Evolutionary conservation across 208 protist species (phyloP).

Genomic region (Acanthamoeba culbertsoni): DNA sequence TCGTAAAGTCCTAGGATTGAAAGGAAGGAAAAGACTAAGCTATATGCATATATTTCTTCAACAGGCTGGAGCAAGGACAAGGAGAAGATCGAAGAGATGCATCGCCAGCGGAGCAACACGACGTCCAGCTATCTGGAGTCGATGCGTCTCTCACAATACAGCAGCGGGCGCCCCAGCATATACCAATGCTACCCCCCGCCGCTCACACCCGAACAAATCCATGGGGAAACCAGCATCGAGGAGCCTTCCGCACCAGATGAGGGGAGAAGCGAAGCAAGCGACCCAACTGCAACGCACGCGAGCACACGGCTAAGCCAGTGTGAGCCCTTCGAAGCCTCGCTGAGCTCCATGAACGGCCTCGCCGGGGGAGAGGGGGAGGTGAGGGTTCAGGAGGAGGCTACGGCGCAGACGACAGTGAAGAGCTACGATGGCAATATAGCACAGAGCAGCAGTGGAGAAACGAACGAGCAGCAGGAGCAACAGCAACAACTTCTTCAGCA

Average conservation of each 20-base stretch:
- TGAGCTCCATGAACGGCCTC: neutral
- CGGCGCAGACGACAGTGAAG: too few relatives aligned
- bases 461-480: neutral
- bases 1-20: too few relatives aligned
- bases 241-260: too few relatives aligned
- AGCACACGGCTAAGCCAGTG: too few relatives aligned
- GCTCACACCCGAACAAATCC: neutral
- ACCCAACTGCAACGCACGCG: too few relatives aligned
- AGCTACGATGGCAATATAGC: neutral
- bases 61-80: slow-evolving; percentile 36
- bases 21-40: neutral
- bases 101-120: neutral
- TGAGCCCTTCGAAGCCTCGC: neutral
- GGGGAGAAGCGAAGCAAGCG: too few relatives aligned
- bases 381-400: neutral
- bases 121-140: neutral
- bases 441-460: neutral
- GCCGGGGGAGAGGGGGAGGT: neutral
- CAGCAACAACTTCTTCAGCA: too few relatives aligned
- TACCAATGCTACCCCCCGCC: neutral
- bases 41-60: neutral
- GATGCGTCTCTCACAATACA: neutral
- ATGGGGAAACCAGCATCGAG: too few relatives aligned
- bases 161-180: neutral
- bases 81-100: slow-evolving; percentile 34